phyloP scores from a whole-genome alignment of 2,329 filamentous ascomycete genomes.

The Chalaropsis ovoidea region DNA sequence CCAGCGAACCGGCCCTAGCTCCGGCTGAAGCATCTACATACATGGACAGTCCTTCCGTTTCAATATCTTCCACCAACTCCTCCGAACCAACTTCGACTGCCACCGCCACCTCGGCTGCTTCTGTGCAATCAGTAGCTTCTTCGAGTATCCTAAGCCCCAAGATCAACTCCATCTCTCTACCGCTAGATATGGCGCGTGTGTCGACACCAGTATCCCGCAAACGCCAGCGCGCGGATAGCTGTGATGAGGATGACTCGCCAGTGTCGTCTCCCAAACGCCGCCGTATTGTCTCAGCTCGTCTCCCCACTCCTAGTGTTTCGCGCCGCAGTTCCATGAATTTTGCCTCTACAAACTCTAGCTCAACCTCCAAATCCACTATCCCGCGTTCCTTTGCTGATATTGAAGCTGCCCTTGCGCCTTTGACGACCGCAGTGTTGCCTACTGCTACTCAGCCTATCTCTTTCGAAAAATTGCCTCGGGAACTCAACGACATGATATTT shows the following conservation, averaged over 20 bases:
- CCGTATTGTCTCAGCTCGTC: conserved; percentile 19
- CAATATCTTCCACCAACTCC: conserved; percentile 2
- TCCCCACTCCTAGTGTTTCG: conserved; percentile 23
- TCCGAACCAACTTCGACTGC: background rate
- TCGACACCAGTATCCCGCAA: conserved; percentile 7
- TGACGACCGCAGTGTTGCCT: background rate
- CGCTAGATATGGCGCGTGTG: conserved; percentile 5
- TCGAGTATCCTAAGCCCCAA: conserved; percentile 20
- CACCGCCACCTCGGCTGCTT: background rate
- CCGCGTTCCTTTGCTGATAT: conserved; percentile 23
- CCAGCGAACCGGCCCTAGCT: background rate
- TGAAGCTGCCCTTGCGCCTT: conserved; percentile 21
- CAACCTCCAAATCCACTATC: conserved; percentile 13
- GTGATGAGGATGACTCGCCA: conserved; percentile 17
- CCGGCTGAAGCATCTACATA: background rate
- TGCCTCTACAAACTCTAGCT: background rate
- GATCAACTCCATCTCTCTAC: conserved; percentile 18
- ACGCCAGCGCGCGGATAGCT: conserved; percentile 10
- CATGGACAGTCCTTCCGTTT: conserved; percentile 9
- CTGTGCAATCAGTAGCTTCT: background rate
- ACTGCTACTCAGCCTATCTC: background rate
- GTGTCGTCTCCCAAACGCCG: conserved; percentile 21
- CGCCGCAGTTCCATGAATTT: conserved; percentile 24
- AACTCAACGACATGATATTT: conserved; percentile 33
- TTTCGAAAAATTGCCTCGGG: conserved; percentile 33